A percentile compares a stretch with the other conserved stretches of the same genome.
Conservation (phyloP, 2,329 filamentous ascomycete genomes). For the Penicillium sp. region DNA sequence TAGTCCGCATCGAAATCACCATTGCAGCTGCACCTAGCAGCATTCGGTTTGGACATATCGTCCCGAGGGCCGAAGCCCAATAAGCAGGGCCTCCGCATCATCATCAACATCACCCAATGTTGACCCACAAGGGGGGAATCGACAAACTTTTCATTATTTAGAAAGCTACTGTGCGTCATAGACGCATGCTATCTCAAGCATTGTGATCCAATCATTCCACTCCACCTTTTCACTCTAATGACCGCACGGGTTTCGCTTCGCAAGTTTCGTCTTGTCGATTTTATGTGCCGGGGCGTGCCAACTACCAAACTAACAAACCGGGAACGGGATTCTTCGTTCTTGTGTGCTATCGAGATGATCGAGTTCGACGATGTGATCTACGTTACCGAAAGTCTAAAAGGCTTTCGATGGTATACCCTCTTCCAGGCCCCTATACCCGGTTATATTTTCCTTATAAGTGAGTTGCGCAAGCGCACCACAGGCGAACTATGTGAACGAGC, state of each 20-base stretch:
- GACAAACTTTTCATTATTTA: constrained; percentile 32
- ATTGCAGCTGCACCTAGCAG: constrained; percentile 7
- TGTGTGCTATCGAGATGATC: constrained; percentile 57
- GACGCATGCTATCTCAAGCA: constrained; percentile 56
- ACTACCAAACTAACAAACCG: neutral
- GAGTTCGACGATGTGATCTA: constrained; percentile 60
- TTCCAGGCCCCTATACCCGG: constrained; percentile 61
- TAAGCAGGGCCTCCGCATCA: constrained; percentile 17
- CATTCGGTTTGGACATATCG: neutral
- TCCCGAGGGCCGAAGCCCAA: constrained; percentile 4
- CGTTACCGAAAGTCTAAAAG: constrained; percentile 50
- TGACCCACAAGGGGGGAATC: neutral
- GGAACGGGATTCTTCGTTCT: constrained; percentile 54
- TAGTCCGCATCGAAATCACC: constrained; percentile 23
- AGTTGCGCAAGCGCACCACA: constrained; percentile 52
- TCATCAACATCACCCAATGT: neutral
- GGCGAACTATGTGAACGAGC: constrained; percentile 59
- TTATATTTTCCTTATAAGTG: constrained; percentile 59
- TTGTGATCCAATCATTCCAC: constrained; percentile 58
- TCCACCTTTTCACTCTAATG: constrained; percentile 59
- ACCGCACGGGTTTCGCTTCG: constrained; percentile 57
- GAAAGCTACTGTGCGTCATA: constrained; percentile 54
- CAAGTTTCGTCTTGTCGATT: constrained; percentile 13
- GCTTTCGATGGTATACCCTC: constrained; percentile 59
- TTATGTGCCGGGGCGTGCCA: constrained; percentile 9